Base-by-base conservation (phyloP, 441 rosid genomes). In the Hura crepitans region DNA sequence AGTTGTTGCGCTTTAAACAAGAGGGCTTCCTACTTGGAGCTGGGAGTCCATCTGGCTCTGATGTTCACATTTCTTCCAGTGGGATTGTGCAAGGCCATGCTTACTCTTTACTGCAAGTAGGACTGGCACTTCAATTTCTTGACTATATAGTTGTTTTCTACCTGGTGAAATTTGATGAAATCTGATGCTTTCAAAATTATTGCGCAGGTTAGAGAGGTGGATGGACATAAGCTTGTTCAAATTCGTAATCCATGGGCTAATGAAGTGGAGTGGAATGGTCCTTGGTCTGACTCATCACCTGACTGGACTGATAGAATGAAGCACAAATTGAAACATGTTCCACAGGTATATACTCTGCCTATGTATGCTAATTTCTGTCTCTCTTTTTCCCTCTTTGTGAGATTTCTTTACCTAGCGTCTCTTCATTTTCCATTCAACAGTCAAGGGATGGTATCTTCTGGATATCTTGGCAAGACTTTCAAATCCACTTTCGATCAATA, bases 381-480 rank as follows among this genome's bases (percentile, higher is more conserved):
- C 60, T 65, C 35, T 28, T 65, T 64, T 13, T 14, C 50, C 66
- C 56, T 49, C 66, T 15, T 45, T 47, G 23, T 20, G 42, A 49
- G 64, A 65, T 74, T 58, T 77, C 43, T 37, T 65, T 30, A 30
- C 25, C 27, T 4, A 46, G 53, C 61, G 65, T 66, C 68, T 75
- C 42, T 53, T 75, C 39, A 56, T 56, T 59, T 62, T 71, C 33
- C 75, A 20, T 79, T 78, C 63, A 80, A 83, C 97, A 93, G 98
- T 86, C 99, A 57, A 92, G 86, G 75, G 98, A 96, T 72, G 99
- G 99, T 63, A 93, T 96, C 80, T 96, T 96, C 85, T 96, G 99
- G 99, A 96, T 96, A 98, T 93, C 96, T 49, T 96, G 99, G 99
- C 98, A 96, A 94, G 99, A 96, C 78, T 96, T 96, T 73, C 99